A percentile compares a stretch with the other conserved stretches of the same genome.
Evolutionary conservation across 2,329 filamentous ascomycete genomes (phyloP).

Genomic region (Aquanectria penicillioides): DNA sequence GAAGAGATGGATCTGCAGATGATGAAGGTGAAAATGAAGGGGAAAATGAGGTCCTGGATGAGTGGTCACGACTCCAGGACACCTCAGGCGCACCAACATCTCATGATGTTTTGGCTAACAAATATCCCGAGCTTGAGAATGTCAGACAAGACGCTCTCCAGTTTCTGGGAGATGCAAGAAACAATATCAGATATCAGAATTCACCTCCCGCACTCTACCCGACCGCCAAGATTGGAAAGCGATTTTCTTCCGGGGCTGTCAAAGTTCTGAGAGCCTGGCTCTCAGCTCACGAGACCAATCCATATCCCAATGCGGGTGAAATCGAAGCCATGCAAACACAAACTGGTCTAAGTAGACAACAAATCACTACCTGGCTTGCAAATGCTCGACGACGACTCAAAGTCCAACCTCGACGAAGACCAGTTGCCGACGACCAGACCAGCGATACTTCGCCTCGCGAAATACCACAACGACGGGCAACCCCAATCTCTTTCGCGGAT

Average conservation of each 20-base stretch:
- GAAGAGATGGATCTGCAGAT: too few species aligned
- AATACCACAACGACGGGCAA: constrained; percentile 56
- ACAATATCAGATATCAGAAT: neutral
- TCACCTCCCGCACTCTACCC: neutral
- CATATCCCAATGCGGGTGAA: constrained; percentile 85
- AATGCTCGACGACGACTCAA: constrained; percentile 84
- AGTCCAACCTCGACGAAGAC: constrained; percentile 71
- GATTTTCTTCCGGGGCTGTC: constrained; percentile 32
- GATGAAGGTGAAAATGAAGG: too few species aligned
- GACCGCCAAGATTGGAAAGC: constrained; percentile 30
- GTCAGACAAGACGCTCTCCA: too few species aligned
- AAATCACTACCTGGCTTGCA: constrained; percentile 88
- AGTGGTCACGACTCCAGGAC: too few species aligned
- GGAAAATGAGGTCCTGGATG: too few species aligned
- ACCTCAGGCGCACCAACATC: too few species aligned
- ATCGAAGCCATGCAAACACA: constrained; percentile 75
- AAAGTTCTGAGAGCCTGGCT: constrained; percentile 34
- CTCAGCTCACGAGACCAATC: constrained; percentile 61
- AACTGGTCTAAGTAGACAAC: constrained; percentile 78
- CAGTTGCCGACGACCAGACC: neutral
- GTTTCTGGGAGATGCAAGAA: too few species aligned
- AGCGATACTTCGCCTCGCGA: constrained; percentile 54
- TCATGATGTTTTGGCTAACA: too few species aligned
- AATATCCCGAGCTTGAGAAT: too few species aligned
- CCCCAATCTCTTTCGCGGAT: constrained; percentile 43